Evolutionary conservation across 2,329 filamentous ascomycete species (phyloP), one percentile per base, ranked within the genome.

Genomic region (Dactylella cylindrospora): DNA sequence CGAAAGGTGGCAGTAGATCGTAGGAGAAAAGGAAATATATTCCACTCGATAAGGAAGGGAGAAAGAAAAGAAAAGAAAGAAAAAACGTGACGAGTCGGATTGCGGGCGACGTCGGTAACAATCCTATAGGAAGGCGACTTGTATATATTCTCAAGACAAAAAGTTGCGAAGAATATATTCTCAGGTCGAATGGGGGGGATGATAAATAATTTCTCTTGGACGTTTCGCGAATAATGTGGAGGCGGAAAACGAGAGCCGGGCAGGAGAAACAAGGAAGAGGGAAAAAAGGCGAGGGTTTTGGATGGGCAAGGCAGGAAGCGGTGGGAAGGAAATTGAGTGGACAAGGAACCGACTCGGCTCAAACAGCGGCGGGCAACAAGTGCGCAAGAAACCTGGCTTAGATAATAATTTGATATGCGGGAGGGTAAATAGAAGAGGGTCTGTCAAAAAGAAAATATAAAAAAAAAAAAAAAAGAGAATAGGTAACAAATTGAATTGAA

Each of bases 121-220:
- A 67, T 67, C 66, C 68, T 66, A 67, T 68, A 67, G 68, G 67
- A 69, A 69, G 68, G 68, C 67, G 67, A 67, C 70, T 70, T 66
- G 46, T 67, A 66, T 65, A 69, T 66, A 66, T 61, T 45, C 67
- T 66, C 65, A 66, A 66, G 65, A 66, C 69, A 66, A 57, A 61
- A 55, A 65, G 57, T 53, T 66, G 70, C 65, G 67, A 68, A 68
- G 68, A 65, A 67, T 68, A 67, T 67, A 66, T 65, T 67, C 68
- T 23, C 36, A 39, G 9, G 10, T 68, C 45, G 62, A 57, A 59
- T 65, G 54, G 66, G 64, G 66, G 33, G 66, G 67, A 67, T 67
- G 64, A 65, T 43, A 43, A 9, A 44, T 49, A 35, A 38, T 38
- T 32, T 41, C 38, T 52, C 20, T 23, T 38, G 55, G 33, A 20